These are phyloP conservation scores for Aspergillus amoenus DNA, from an alignment of 2,329 filamentous ascomycete species.

Conservation along the genomic window DNA sequence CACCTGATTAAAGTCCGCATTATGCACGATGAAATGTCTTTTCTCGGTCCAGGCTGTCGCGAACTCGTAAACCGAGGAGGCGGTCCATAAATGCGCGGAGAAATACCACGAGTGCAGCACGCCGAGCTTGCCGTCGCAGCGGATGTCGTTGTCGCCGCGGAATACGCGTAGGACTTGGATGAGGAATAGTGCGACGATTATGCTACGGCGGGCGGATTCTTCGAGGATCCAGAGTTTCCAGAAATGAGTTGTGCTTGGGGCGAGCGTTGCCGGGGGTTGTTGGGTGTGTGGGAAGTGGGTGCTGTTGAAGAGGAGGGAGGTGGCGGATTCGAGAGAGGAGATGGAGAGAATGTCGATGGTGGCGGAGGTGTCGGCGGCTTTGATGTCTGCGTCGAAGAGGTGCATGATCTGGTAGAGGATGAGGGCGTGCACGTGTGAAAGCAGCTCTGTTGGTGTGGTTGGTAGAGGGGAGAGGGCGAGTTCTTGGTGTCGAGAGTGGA, in stretches of 20 bases:
- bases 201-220: conserved; percentile 55
- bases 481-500: conserved; percentile 47
- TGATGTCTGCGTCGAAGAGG: conserved; percentile 54
- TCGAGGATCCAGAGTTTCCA: conserved; percentile 56
- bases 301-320: conserved; percentile 18
- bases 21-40: conserved; percentile 26
- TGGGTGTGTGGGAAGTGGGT: conserved; percentile 18
- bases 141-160: conserved; percentile 15
- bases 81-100: conserved; percentile 29
- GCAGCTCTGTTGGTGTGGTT: conserved; percentile 25
- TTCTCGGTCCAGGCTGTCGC: conserved; percentile 28
- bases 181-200: conserved; percentile 51
- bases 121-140: conserved; percentile 28
- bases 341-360: conserved; percentile 38
- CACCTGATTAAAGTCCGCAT: conserved; percentile 24
- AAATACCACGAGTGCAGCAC: conserved; percentile 30
- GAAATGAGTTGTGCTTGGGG: conserved; percentile 40
- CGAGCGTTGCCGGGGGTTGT: conserved; percentile 33
- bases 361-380: conserved; percentile 38
- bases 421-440: conserved; percentile 51
- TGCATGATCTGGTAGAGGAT: conserved; percentile 52
- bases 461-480: conserved; percentile 39
- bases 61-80: conserved; percentile 28
- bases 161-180: conserved; percentile 25
- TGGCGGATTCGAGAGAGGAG: conserved; percentile 23